Evolutionary conservation across 768 basidiomycete genomes (phyloP), one percentile per base, ranked within the genome.

Genomic region (Suillus ampliporus): DNA sequence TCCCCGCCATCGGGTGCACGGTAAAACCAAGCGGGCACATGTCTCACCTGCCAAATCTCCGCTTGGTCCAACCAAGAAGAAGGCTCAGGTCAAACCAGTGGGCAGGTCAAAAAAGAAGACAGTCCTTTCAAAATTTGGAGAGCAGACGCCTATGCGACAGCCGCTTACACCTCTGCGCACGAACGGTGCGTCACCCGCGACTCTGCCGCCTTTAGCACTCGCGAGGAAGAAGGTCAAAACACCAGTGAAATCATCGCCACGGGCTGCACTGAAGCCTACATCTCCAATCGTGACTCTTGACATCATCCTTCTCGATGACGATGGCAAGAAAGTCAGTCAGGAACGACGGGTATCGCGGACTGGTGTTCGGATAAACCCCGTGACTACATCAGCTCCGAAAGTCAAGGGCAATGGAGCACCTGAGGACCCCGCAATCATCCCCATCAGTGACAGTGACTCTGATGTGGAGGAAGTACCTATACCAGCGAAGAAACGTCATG

Each of bases 261-360:
- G 67, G 48, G 62, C 69, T 4, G 77, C 74, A 54, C 63, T 81
- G 69, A 77, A 74, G 71, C 76, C 81, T 8, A 76, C 77, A 44
- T 78, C 82, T 1, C 83, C 86, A 1, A 72, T 84, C 21, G 81
- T 91, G 14, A 80, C 86, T 44, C 78, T 91, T 56, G 89, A 92
- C 51, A 92, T 93, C 57, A 77, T 87, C 41, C 78, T 90, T 40
- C 60, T 92, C 26, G 90, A 93, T 71, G 81, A 83, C 35, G 70
- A 78, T 35, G 91, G 91, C 14, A 79, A 73, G 56, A 84, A 78
- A 38, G 63, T 92, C 48, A 83, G 81, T 60, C 82, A 85, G 69
- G 91, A 92, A 72, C 78, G 82, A 63, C 79, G 91, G 60, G 77
- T 86, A 11, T 86, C 87, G 5, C 77, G 80, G 51, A 75, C 81